Percentiles rank a stretch among this genome's conserved stretches.
Evolutionary conservation across 805 yeast genomes (phyloP).

Genomic region (Lachancea quebecensis): DNA sequence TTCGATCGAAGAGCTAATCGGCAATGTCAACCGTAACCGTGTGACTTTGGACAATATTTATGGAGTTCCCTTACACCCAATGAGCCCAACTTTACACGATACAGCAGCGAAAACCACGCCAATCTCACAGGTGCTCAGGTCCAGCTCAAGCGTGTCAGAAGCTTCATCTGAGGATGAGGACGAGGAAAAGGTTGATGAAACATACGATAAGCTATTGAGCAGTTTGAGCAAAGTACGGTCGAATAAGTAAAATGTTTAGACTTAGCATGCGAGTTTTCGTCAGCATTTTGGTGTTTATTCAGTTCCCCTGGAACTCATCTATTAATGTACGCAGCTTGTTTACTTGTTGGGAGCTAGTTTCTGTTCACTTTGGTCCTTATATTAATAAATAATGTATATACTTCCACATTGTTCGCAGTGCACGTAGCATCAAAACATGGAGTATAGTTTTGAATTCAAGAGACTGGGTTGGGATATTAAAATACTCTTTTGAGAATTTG

Average conservation of each 20-base stretch:
- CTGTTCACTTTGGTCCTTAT: too few species aligned
- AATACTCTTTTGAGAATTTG: background rate
- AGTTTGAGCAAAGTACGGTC: conserved; percentile 61
- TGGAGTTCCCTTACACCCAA: conserved; percentile 19
- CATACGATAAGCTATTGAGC: conserved; percentile 63
- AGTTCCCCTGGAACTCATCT: too few species aligned
- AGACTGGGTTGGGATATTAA: background rate
- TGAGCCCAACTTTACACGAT: conserved; percentile 2
- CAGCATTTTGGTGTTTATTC: too few species aligned
- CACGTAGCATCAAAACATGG: too few species aligned
- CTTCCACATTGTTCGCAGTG: too few species aligned
- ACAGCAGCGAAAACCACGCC: background rate
- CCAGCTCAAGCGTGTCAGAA: conserved; percentile 1
- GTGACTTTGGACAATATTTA: conserved; percentile 47
- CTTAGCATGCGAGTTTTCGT: background rate
- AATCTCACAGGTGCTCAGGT: conserved; percentile 1
- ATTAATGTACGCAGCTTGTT: too few species aligned
- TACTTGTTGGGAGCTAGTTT: too few species aligned
- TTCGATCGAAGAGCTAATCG: conserved; percentile 59
- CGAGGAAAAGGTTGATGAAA: conserved; percentile 53
- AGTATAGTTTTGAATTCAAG: too few species aligned
- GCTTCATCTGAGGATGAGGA: conserved; percentile 14
- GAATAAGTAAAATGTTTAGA: conserved; percentile 29
- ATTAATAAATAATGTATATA: too few species aligned
- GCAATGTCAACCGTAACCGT: conserved; percentile 51